Conservation (phyloP, 1,284 basidiomycete species). For the Boletus sp. region DNA sequence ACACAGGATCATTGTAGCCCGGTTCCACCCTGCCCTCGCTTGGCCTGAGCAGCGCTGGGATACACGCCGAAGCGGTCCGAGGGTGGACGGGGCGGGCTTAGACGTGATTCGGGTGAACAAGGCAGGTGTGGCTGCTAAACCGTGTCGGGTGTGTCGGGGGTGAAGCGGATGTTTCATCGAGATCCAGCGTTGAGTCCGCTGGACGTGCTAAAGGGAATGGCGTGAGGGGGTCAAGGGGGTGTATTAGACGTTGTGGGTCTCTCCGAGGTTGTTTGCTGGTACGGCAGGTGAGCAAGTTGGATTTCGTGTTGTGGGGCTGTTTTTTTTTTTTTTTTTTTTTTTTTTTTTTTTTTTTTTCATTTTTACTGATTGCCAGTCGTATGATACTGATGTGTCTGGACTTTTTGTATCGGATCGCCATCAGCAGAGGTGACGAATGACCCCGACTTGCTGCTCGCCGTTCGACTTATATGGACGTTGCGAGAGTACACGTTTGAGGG, state of each 20-base stretch:
- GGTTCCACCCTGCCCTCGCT: no score
- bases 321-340: no score
- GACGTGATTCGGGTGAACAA: conserved; percentile 2
- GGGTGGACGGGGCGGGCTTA: conserved; percentile 4
- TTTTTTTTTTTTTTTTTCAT: no score
- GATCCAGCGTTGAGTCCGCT: no score
- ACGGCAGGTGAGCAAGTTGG: conserved; percentile 31
- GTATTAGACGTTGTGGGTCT: conserved; percentile 12
- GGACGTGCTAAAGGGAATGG: no score
- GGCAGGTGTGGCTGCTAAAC: background rate
- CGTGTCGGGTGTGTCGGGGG: conserved; percentile 42
- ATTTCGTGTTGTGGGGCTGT: background rate
- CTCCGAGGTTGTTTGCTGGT: conserved; percentile 40
- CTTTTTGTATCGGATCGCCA: no score
- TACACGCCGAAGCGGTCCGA: background rate
- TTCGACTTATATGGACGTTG: conserved; percentile 7
- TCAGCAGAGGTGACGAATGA: background rate
- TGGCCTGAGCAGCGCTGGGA: no score
- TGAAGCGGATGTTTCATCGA: conserved; percentile 57
- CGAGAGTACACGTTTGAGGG: conserved; percentile 5
- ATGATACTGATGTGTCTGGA: no score
- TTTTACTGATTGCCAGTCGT: no score
- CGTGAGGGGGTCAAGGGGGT: no score
- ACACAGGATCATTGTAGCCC: no score
- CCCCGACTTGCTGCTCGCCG: conserved; percentile 13